These are phyloP conservation scores for Pyronema omphalodes DNA, from an alignment of 495 filamentous ascomycete genomes.

Conservation along the genomic window DNA sequence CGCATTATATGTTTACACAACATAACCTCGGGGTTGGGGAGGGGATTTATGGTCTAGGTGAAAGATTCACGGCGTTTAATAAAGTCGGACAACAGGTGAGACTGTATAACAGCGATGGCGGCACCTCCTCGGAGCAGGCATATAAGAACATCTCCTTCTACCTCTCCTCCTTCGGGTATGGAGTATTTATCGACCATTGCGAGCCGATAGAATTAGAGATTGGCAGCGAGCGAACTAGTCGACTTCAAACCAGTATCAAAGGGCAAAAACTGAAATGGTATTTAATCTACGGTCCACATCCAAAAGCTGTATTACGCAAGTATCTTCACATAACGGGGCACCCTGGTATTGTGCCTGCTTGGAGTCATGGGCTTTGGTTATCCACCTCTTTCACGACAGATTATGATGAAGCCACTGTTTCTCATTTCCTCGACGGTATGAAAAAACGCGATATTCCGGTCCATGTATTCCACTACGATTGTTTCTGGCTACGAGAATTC, in stretches of 20 bases:
- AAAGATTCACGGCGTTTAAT: conserved; percentile 51
- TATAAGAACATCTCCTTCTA: conserved; percentile 64
- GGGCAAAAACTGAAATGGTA: conserved; percentile 44
- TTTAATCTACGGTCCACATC: conserved; percentile 46
- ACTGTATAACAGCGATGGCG: conserved; percentile 57
- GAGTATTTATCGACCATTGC: conserved; percentile 47
- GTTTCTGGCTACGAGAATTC: conserved; percentile 35
- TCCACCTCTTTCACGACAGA: conserved; percentile 53
- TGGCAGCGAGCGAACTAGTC: conserved; percentile 45
- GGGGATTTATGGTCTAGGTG: conserved; percentile 49
- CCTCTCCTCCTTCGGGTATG: conserved; percentile 48
- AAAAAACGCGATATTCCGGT: conserved; percentile 41
- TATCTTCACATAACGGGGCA: conserved; percentile 45
- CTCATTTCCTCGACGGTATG: conserved; percentile 49
- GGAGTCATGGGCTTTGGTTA: conserved; percentile 56
- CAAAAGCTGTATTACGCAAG: conserved; percentile 45
- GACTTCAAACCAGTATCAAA: conserved; percentile 44
- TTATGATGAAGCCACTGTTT: conserved; percentile 50
- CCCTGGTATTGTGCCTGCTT: conserved; percentile 41
- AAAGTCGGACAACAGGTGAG: conserved; percentile 50
- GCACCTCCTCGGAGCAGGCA: conserved; percentile 48
- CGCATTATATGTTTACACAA: conserved; percentile 43
- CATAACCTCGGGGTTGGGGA: conserved; percentile 47
- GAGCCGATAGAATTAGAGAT: conserved; percentile 46
- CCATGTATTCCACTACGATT: conserved; percentile 46